Percentiles rank a stretch among this genome's conserved stretches.
These are phyloP conservation scores for Puccinia triticina DNA, from an alignment of 1,284 basidiomycete species.

Conservation along the genomic window DNA sequence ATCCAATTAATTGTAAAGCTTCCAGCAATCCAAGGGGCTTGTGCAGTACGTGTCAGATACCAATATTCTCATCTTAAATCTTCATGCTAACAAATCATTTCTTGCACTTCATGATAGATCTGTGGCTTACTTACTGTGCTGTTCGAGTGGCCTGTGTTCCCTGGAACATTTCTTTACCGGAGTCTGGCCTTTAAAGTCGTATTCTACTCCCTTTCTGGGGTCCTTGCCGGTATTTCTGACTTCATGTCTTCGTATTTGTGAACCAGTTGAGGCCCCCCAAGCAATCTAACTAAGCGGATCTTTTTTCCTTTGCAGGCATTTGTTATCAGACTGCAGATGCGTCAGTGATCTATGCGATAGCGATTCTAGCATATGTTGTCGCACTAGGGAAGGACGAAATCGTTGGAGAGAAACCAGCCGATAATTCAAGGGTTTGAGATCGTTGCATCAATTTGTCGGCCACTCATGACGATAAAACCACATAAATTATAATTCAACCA, in stretches of 20 bases:
- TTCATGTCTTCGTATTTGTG: background rate
- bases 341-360: slow-evolving; percentile 28
- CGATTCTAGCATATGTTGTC: slow-evolving; percentile 24
- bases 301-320: background rate
- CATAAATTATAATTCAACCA: background rate
- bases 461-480: background rate
- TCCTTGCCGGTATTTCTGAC: slow-evolving; percentile 20
- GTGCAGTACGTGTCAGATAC: slow-evolving; percentile 17
- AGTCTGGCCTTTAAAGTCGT: slow-evolving; percentile 33
- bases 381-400: slow-evolving; percentile 12
- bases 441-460: background rate
- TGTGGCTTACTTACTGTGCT: slow-evolving; percentile 18
- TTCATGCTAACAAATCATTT: background rate
- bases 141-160: slow-evolving; percentile 37
- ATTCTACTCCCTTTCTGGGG: background rate
- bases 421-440: background rate
- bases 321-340: slow-evolving; percentile 41
- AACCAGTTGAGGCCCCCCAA: background rate
- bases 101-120: background rate
- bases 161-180: slow-evolving; percentile 26
- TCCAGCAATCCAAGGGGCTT: slow-evolving; percentile 28
- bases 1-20: slow-evolving; percentile 26
- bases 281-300: background rate
- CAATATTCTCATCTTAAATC: background rate
- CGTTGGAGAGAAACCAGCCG: background rate